These are phyloP conservation scores for Verticillium longisporum DNA, from an alignment of 2,329 filamentous ascomycete genomes.

Conservation along the genomic window DNA sequence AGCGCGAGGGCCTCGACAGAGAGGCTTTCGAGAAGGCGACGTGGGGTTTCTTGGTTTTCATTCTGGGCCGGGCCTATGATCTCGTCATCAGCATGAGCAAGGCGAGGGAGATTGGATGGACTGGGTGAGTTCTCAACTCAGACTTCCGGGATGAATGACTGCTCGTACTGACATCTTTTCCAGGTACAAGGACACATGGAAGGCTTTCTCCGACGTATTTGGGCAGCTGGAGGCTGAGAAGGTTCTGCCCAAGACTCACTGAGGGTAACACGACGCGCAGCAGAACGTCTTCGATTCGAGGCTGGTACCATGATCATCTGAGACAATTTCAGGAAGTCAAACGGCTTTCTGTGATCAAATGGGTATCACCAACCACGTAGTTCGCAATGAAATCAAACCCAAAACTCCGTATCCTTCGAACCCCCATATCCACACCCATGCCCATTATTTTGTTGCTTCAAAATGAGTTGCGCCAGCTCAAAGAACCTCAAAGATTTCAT, in stretches of 20 bases:
- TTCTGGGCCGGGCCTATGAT: slow-evolving; percentile 32
- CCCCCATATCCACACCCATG: not conserved
- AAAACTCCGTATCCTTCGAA: not conserved
- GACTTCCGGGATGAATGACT: too few species aligned
- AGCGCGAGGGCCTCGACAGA: slow-evolving; percentile 27
- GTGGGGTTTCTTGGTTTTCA: slow-evolving; percentile 33
- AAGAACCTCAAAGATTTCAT: too few species aligned
- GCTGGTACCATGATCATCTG: not conserved
- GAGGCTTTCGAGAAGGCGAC: slow-evolving; percentile 31
- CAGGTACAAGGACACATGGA: slow-evolving; percentile 22
- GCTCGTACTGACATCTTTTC: not conserved
- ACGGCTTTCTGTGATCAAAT: not conserved
- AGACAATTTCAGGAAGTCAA: not conserved
- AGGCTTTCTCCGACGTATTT: slow-evolving; percentile 17
- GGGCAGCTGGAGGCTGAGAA: slow-evolving; percentile 17
- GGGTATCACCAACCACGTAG: not conserved
- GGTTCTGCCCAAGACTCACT: slow-evolving; percentile 14
- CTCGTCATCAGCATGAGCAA: slow-evolving; percentile 34
- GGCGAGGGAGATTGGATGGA: slow-evolving; percentile 34
- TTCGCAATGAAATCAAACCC: not conserved
- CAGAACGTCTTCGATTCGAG: not conserved
- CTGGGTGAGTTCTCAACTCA: slow-evolving; percentile 18
- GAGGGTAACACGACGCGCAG: not conserved
- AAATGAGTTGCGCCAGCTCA: too few species aligned
- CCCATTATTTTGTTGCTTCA: too few species aligned